Conservation (phyloP, 371 early-diverging fungal genomes). For the Gilbertella persicaria region DNA sequence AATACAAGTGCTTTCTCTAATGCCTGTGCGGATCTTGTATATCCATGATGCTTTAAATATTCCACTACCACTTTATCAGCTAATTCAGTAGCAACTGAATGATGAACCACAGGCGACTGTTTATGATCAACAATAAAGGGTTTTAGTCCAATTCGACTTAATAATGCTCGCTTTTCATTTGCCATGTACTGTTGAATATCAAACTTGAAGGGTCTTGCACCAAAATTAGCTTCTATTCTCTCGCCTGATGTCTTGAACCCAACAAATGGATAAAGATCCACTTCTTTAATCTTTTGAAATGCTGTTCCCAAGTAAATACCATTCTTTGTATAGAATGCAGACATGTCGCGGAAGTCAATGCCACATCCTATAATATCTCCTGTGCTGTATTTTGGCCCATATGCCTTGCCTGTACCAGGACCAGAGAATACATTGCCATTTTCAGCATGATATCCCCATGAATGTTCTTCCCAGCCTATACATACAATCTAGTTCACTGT, state of each 20-base stretch:
- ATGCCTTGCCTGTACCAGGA: conserved; percentile 76
- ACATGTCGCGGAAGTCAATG: conserved; percentile 75
- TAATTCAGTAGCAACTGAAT: conserved; percentile 13
- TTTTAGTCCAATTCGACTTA: conserved; percentile 1
- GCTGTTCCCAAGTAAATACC: conserved; percentile 78
- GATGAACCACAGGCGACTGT: conserved; percentile 3
- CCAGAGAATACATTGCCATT: conserved; percentile 86
- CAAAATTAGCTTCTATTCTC: conserved; percentile 90
- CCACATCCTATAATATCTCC: conserved; percentile 95
- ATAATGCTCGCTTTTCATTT: conserved; percentile 9
- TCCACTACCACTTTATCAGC: conserved; percentile 61
- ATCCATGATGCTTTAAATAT: conserved; percentile 82
- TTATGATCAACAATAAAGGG: too few relatives aligned
- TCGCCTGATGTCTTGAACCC: conserved; percentile 92
- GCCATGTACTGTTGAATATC: conserved; percentile 78
- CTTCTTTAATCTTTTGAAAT: conserved; percentile 40
- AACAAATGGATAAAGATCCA: conserved; percentile 77
- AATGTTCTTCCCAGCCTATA: conserved; percentile 66
- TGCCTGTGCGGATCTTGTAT: conserved; percentile 65
- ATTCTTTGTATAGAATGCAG: conserved; percentile 91
- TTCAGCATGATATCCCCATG: conserved; percentile 93
- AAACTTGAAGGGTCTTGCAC: conserved; percentile 77
- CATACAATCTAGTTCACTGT: too few relatives aligned
- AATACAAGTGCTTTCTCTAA: conserved; percentile 29
- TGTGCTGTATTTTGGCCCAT: conserved; percentile 89